Base-by-base conservation (phyloP, 257 asterid genomes). In the Lycium ferocissimum region DNA sequence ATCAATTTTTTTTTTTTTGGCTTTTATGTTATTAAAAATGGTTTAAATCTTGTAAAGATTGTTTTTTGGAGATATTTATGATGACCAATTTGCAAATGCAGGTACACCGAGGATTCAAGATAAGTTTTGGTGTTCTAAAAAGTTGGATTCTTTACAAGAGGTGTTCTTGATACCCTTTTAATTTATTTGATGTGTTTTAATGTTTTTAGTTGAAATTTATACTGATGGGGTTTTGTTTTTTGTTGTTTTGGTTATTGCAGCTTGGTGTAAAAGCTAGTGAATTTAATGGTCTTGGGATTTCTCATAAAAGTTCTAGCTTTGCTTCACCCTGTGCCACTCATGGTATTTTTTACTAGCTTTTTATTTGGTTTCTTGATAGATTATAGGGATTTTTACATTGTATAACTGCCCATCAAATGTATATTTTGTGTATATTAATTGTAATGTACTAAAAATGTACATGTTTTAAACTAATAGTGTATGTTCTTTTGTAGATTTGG, bases 191-290 rank as follows among this genome's bases (percentile, higher is more conserved):
- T 70, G 15, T 47, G 18, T 80, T 26, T 71, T 82, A 72, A 72
- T 7, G 6, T 43, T 80, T 26, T 15, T 35, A 70, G 51, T 45
- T 71, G 82, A 49, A 58, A 54, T 53, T 43, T 65, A 80, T 18
- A 57, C 82, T 75, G 81, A 75, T 22, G 43, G 38, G 10, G 4
- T n/a, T 47, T 47, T 14, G 8, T 58, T 35, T 26, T 20, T 26
- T 20, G 15, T 70, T 61, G n/a, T 57, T 59, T 86, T 85, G 78
- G 9, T 86, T 80, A 54, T 89, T 88, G 79, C 92, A 94, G 96
- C 73, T 93, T 65, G 94, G 95, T 70, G 85, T 86, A 76, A 91
- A 88, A 85, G 85, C 91, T 53, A 88, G 93, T 57, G 94, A 91
- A 79, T 91, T 90, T 85, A 89, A 87, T 75, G 98, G 97, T 67